Evolutionary conservation across 805 yeast genomes (phyloP).

Genomic region (Martiniozyma abietophila): DNA sequence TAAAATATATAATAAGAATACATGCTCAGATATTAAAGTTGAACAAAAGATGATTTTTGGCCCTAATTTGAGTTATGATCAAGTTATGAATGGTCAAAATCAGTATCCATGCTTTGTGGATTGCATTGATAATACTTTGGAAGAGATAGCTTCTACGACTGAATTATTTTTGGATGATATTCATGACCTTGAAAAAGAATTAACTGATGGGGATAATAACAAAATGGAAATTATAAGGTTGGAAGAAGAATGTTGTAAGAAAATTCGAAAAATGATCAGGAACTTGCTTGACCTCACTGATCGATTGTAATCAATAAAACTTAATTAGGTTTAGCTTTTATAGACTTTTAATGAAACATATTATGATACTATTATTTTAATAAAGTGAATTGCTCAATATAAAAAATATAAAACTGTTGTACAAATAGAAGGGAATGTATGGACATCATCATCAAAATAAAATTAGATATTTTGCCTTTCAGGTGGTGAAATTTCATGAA

Average conservation of each 20-base stretch:
- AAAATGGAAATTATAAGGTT: slow-evolving; percentile 2
- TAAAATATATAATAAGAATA: not conserved
- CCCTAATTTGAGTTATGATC: slow-evolving; percentile 3
- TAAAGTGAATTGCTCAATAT: no score
- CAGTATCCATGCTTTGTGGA: no score
- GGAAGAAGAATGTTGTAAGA: slow-evolving; percentile 14
- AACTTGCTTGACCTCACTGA: slow-evolving; percentile 5
- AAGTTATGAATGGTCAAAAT: slow-evolving; percentile 1
- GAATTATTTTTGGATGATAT: no score
- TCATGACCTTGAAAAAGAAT: no score
- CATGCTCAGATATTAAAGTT: slow-evolving; percentile 5
- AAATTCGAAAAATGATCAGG: slow-evolving; percentile 16
- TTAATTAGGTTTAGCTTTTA: no score
- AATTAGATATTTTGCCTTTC: slow-evolving; percentile 16
- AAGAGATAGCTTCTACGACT: slow-evolving; percentile 1
- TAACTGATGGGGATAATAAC: slow-evolving; percentile 1
- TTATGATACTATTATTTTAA: no score
- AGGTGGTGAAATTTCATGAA: slow-evolving; percentile 47
- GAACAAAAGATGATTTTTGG: slow-evolving; percentile 7
- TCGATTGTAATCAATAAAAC: not conserved
- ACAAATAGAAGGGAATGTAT: no score
- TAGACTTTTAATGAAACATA: no score
- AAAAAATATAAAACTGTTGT: no score
- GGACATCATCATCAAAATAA: no score
- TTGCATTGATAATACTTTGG: slow-evolving; percentile 2